phyloP scores from a whole-genome alignment of 352 stramenopile species.

The Globisporangium ultimum region DNA sequence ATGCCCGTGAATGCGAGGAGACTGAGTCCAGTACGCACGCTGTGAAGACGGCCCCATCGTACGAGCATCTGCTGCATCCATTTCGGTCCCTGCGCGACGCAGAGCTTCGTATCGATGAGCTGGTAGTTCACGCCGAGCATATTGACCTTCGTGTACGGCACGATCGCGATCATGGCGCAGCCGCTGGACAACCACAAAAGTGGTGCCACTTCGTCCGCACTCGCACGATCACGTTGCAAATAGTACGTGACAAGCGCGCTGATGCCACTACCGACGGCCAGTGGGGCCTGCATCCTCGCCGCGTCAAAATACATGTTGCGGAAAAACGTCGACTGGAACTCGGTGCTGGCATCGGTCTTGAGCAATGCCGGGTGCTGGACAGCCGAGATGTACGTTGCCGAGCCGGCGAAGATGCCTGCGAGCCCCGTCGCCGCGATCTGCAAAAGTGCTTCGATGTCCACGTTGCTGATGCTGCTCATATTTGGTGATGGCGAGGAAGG shows the following conservation, averaged over 20 bases:
- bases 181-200: slow-evolving; percentile 22
- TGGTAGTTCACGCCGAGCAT: slow-evolving; percentile 68
- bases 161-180: slow-evolving; percentile 46
- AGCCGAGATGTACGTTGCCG: slow-evolving; percentile 24
- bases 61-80: slow-evolving; percentile 57
- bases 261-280: slow-evolving; percentile 19
- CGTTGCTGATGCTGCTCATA: no score
- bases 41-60: slow-evolving; percentile 55
- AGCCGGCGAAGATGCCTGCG: slow-evolving; percentile 23
- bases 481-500: no score
- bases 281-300: slow-evolving; percentile 15
- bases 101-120: slow-evolving; percentile 46
- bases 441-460: neutral
- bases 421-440: slow-evolving; percentile 13
- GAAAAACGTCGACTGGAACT: slow-evolving; percentile 25
- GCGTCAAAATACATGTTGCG: slow-evolving; percentile 21
- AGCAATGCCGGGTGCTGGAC: slow-evolving; percentile 33
- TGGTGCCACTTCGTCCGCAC: neutral
- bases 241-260: slow-evolving; percentile 17
- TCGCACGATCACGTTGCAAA: slow-evolving; percentile 1
- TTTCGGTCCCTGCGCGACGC: slow-evolving; percentile 27
- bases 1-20: slow-evolving; percentile 55
- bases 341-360: slow-evolving; percentile 2
- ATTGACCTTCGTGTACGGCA: slow-evolving; percentile 62
- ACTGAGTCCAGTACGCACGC: slow-evolving; percentile 46